A percentile compares a stretch with the other conserved stretches of the same genome.
Conservation (phyloP, 768 basidiomycete species). For the Serpula lacrymans region DNA sequence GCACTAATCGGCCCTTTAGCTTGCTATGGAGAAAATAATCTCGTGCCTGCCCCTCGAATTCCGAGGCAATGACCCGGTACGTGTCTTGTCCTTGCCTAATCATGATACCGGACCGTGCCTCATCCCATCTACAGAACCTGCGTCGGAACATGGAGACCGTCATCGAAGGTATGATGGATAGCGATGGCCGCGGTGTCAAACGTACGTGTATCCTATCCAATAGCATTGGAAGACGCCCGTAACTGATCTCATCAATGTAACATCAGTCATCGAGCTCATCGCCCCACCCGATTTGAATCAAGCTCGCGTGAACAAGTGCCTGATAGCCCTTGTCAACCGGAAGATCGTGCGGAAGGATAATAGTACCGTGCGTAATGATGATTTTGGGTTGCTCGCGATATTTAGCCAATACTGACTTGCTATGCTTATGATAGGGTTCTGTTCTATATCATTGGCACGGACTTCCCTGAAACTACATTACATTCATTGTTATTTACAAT, state of each 20-base stretch:
- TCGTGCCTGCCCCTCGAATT: slow-evolving; percentile 84
- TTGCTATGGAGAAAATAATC: slow-evolving; percentile 68
- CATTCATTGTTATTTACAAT: neutral
- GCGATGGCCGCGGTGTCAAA: slow-evolving; percentile 56
- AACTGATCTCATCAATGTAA: neutral
- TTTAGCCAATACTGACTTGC: neutral
- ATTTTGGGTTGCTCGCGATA: neutral
- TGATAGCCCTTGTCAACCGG: slow-evolving; percentile 85
- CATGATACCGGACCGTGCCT: neutral
- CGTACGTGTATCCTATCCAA: slow-evolving; percentile 36
- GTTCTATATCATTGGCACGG: slow-evolving; percentile 74
- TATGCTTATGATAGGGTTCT: slow-evolving; percentile 42
- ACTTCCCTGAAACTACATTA: slow-evolving; percentile 21
- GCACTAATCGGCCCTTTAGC: slow-evolving; percentile 23
- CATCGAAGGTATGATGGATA: slow-evolving; percentile 72
- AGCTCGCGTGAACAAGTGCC: slow-evolving; percentile 88
- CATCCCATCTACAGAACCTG: slow-evolving; percentile 46
- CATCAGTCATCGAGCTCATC: slow-evolving; percentile 71
- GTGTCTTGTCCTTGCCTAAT: slow-evolving; percentile 25
- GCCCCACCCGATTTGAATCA: slow-evolving; percentile 81
- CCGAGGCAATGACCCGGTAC: slow-evolving; percentile 80
- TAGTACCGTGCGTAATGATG: slow-evolving; percentile 41
- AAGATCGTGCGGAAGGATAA: slow-evolving; percentile 82
- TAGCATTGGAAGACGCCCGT: neutral
- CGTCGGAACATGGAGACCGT: slow-evolving; percentile 78